These are phyloP conservation scores for Sungouiozyma intestinalis DNA, from an alignment of 805 yeast genomes.

Conservation along the genomic window DNA sequence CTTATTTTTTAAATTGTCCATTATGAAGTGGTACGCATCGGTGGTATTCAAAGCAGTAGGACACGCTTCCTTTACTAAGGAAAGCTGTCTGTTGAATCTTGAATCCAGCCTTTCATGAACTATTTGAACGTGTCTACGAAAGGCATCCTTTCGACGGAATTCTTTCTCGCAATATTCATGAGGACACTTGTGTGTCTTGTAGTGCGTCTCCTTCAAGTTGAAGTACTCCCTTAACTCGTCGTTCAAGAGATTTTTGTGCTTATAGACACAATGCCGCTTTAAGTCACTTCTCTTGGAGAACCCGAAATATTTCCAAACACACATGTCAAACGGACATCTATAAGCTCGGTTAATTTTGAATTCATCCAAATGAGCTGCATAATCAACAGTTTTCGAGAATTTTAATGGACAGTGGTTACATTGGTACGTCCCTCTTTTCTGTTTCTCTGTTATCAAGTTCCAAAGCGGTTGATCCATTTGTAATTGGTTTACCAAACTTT, in stretches of 20 bases:
- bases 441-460: slow-evolving; percentile 24
- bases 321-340: slow-evolving; percentile 37
- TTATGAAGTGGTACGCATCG: not conserved
- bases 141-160: slow-evolving; percentile 45
- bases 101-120: slow-evolving; percentile 37
- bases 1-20: not conserved
- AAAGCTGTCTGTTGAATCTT: slow-evolving; percentile 31
- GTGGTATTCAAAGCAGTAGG: slow-evolving; percentile 7
- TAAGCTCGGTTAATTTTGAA: slow-evolving; percentile 30
- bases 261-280: slow-evolving; percentile 40
- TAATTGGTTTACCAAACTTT: slow-evolving; percentile 16
- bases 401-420: slow-evolving; percentile 38
- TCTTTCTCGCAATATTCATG: slow-evolving; percentile 34
- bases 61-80: slow-evolving; percentile 18
- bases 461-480: slow-evolving; percentile 19
- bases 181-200: slow-evolving; percentile 26
- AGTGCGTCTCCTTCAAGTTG: slow-evolving; percentile 22
- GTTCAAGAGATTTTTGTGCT: slow-evolving; percentile 31
- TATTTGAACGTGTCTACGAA: slow-evolving; percentile 40
- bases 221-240: slow-evolving; percentile 18
- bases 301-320: slow-evolving; percentile 42
- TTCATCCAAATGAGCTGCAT: slow-evolving; percentile 37
- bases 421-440: slow-evolving; percentile 35
- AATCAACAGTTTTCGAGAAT: slow-evolving; percentile 31
- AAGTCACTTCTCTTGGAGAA: slow-evolving; percentile 40